Conservation (phyloP, 2,329 filamentous ascomycete genomes). For the Cercospora brassicicola region DNA sequence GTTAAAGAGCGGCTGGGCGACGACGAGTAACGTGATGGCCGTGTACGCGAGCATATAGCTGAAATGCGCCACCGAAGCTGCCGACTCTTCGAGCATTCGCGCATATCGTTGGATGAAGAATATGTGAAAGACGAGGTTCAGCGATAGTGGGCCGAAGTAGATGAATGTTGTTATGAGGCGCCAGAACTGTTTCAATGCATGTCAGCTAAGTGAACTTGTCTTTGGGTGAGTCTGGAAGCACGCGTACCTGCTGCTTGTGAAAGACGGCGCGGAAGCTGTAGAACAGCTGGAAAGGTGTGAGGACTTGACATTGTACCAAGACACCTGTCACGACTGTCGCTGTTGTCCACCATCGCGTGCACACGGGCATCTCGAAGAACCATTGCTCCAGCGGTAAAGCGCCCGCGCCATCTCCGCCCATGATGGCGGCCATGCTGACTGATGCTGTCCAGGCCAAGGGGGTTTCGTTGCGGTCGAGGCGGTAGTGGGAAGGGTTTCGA, state of each 20-base stretch:
- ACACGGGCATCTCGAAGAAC: constrained; percentile 98
- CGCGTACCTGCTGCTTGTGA: constrained; percentile 78
- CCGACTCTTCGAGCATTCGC: constrained; percentile 88
- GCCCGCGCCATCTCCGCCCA: constrained; percentile 48
- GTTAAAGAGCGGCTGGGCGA: constrained; percentile 77
- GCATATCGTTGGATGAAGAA: constrained; percentile 98
- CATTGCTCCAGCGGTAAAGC: constrained; percentile 87
- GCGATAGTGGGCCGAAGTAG: constrained; percentile 91
- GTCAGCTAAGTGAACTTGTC: too few species aligned
- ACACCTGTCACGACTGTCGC: constrained; percentile 84
- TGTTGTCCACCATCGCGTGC: constrained; percentile 95
- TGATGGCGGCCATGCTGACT: constrained; percentile 47
- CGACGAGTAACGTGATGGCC: constrained; percentile 71
- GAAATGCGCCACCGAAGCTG: constrained; percentile 91
- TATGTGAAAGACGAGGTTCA: constrained; percentile 95
- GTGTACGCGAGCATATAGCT: constrained; percentile 91
- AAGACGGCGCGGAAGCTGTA: constrained; percentile 94
- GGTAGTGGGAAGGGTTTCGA: not conserved
- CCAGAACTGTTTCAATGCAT: constrained; percentile 70
- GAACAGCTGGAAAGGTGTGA: constrained; percentile 93
- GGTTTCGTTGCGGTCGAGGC: not conserved
- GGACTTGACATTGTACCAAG: constrained; percentile 86
- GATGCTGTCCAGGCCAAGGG: not conserved
- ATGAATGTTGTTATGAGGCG: constrained; percentile 93
- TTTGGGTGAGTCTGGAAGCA: too few species aligned